Conservation (phyloP, 169 alveolate species). For the Theileria orientalis region DNA sequence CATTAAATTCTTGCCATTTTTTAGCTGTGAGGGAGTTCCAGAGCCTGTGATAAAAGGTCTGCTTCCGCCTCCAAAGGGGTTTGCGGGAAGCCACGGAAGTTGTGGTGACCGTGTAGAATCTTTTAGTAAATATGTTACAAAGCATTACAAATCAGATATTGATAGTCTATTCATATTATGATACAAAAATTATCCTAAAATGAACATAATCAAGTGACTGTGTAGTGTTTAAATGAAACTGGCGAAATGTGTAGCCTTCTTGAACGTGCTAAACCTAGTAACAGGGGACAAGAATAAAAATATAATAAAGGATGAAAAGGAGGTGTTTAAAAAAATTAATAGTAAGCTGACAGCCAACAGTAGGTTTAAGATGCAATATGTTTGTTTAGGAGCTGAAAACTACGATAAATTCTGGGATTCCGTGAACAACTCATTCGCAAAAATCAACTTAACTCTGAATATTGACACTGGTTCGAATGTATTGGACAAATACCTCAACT, state of each 20-base stretch:
- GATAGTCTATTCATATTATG: background rate
- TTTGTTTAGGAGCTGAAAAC: conserved; percentile 3
- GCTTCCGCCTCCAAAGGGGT: conserved; percentile 58
- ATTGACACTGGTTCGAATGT: conserved; percentile 48
- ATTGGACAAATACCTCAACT: conserved; percentile 11
- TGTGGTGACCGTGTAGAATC: conserved; percentile 25
- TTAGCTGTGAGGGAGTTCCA: conserved; percentile 44
- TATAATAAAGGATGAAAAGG: conserved; percentile 28
- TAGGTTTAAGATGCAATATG: background rate
- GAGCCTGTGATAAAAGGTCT: conserved; percentile 60
- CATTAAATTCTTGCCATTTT: conserved; percentile 51
- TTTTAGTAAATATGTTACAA: conserved; percentile 3
- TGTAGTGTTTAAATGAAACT: conserved; percentile 19
- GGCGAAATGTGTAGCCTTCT: conserved; percentile 20
- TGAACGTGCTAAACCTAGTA: conserved; percentile 13
- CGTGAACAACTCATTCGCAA: conserved; percentile 40
- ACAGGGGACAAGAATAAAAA: conserved; percentile 23
- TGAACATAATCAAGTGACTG: background rate
- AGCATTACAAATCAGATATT: background rate
- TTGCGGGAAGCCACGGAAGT: conserved; percentile 18
- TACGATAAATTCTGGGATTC: conserved; percentile 55
- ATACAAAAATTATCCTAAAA: background rate
- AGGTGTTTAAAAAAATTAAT: conserved; percentile 11
- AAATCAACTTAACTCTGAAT: conserved; percentile 46
- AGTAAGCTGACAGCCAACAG: background rate